phyloP scores from a whole-genome alignment of 2,329 filamentous ascomycete genomes.

The Exserohilum turcica region DNA sequence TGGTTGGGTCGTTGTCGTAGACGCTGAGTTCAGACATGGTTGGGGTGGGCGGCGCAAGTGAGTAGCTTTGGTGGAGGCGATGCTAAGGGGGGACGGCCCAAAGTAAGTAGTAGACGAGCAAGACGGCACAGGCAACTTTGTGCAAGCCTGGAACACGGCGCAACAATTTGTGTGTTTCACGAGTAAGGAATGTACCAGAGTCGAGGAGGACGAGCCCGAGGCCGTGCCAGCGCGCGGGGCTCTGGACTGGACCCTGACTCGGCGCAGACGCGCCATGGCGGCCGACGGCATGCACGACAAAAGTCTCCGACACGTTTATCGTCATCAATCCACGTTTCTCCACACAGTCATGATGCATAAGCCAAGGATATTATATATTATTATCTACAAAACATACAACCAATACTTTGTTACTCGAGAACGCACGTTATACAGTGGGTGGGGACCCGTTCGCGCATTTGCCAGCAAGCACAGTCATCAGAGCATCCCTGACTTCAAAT shows the following conservation, averaged over 20 bases:
- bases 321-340: neutral
- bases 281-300: neutral
- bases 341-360: constrained; percentile 17
- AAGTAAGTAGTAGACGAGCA: neutral
- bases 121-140: constrained; percentile 2
- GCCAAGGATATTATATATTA: constrained; percentile 30
- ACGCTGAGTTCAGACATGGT: constrained; percentile 49
- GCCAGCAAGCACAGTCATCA: constrained; percentile 70
- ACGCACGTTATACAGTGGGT: constrained; percentile 16
- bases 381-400: constrained; percentile 13
- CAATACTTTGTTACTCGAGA: constrained; percentile 9
- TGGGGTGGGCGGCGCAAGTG: constrained; percentile 8
- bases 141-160: constrained; percentile 5
- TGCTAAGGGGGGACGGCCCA: neutral
- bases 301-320: constrained; percentile 2
- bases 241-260: constrained; percentile 9
- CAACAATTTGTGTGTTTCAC: constrained; percentile 15
- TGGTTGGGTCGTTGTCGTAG: constrained; percentile 56
- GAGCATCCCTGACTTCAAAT: constrained; percentile 76
- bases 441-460: constrained; percentile 49
- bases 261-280: neutral
- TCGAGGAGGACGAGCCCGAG: constrained; percentile 1
- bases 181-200: constrained; percentile 12
- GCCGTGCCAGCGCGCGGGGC: neutral
- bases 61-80: constrained; percentile 3